Base-by-base conservation (phyloP, 352 stramenopile genomes). In the Pythium insidiosum region DNA sequence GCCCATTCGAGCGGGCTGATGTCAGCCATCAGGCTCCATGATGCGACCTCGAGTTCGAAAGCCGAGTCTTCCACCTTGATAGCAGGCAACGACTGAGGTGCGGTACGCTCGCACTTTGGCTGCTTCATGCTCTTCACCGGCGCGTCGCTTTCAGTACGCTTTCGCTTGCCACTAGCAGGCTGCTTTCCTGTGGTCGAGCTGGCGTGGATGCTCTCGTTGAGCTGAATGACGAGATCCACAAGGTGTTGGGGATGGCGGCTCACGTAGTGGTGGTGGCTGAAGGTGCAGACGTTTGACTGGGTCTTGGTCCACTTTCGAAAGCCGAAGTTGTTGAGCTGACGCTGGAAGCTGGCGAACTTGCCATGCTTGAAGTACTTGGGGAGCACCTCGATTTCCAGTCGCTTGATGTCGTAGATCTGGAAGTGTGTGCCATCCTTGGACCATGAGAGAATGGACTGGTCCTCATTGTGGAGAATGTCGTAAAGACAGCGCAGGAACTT, bases 311-410 rank as follows among this genome's bases (percentile, higher is more conserved):
- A 88, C 61, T 91, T 91, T 49, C 70, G 68, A 58, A 96, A 97
- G 36, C 68, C 74, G 63, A 97, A 97, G 64, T 97, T 96, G 64
- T 95, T 96, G 30, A 97, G 73, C 50, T 97, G 85, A 10, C 89
- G 78, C 52, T 95, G 82, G 42, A 97, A 90, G 33, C 84, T 96
- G 10, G 89, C 75, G 63, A 97, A 95, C 55, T 89, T 95, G 55
- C 77, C 66, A 63, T 97, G 89, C 57, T 96, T 97, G 57, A 97
- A 97, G 69, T 97, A 97, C 56, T 87, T 84, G 22, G 87, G 87
- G 10, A 97, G 66, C 36, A 97, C 69, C 24, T 82, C 61, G 13
- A 84, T 38, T 36, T 80, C 67, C 6, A 85, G 68, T 10, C 68
- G 70, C 38, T 69, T 61, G 25, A 63, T 81, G 53, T 81, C 50